phyloP scores from a whole-genome alignment of 331 rosid genomes.

The Rosa hybrid region DNA sequence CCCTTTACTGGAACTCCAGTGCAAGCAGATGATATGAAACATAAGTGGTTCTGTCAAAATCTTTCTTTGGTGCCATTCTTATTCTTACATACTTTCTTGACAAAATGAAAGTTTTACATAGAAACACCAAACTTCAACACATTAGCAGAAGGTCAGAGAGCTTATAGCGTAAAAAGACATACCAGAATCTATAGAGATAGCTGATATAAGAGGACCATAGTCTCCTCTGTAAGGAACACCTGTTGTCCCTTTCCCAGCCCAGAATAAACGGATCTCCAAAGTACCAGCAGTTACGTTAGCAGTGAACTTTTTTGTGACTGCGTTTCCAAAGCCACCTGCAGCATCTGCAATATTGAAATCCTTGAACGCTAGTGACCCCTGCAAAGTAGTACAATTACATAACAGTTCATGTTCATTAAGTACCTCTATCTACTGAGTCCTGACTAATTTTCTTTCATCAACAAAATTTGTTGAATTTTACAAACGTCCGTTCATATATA shows the following conservation, averaged over 20 bases:
- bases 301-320: constrained; percentile 29
- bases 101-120: background rate
- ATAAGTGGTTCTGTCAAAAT: background rate
- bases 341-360: constrained; percentile 65
- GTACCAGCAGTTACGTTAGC: constrained; percentile 36
- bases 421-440: background rate
- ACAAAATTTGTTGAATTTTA: background rate
- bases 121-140: background rate
- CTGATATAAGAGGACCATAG: constrained; percentile 84
- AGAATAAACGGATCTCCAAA: constrained; percentile 64
- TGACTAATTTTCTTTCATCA: background rate
- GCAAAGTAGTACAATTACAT: constrained; percentile 28
- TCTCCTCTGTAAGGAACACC: constrained; percentile 53
- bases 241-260: constrained; percentile 83
- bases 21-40: background rate
- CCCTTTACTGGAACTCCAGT: background rate
- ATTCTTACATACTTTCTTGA: background rate
- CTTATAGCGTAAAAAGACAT: background rate
- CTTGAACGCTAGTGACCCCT: constrained; percentile 52
- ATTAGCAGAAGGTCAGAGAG: background rate
- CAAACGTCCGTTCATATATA: background rate
- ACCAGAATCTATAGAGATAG: constrained; percentile 62
- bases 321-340: constrained; percentile 59
- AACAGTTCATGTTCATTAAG: constrained; percentile 5
- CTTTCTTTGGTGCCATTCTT: background rate